These are phyloP conservation scores for Fraxinus greggii DNA, from an alignment of 305 asterid genomes.

Conservation along the genomic window DNA sequence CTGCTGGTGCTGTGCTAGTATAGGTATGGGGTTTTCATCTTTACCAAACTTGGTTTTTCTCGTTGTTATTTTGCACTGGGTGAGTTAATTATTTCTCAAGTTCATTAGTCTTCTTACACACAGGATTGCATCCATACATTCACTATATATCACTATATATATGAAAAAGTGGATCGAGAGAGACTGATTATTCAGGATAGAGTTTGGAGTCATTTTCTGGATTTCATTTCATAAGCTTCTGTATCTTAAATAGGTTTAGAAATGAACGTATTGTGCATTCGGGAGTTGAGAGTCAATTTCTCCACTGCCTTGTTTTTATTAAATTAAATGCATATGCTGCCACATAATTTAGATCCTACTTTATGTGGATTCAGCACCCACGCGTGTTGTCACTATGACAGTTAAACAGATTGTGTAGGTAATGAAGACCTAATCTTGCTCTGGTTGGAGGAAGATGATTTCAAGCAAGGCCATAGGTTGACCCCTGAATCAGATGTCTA, in stretches of 20 bases:
- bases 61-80: conserved; percentile 5
- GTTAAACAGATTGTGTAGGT: not conserved
- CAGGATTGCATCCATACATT: not conserved
- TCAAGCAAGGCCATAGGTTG: not conserved
- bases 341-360: not conserved
- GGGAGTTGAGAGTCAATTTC: not conserved
- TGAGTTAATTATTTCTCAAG: not conserved
- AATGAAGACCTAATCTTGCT: not conserved
- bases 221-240: not conserved
- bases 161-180: not conserved
- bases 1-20: conserved; percentile 76
- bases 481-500: not conserved
- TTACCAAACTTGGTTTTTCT: not conserved
- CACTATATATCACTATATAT: not conserved
- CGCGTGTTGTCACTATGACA: not conserved
- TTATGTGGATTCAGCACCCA: not conserved
- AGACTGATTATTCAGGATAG: not conserved
- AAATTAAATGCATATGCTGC: not conserved
- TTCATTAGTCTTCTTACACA: not conserved
- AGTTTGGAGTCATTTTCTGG: not conserved
- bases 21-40: conserved; percentile 42
- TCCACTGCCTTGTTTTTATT: not conserved
- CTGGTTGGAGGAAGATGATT: not conserved
- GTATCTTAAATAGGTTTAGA: not conserved
- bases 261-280: not conserved